Evolutionary conservation across 2,329 filamentous ascomycete genomes (phyloP), one percentile per base, ranked within the genome.

Genomic region (Colletotrichum costaricense): DNA sequence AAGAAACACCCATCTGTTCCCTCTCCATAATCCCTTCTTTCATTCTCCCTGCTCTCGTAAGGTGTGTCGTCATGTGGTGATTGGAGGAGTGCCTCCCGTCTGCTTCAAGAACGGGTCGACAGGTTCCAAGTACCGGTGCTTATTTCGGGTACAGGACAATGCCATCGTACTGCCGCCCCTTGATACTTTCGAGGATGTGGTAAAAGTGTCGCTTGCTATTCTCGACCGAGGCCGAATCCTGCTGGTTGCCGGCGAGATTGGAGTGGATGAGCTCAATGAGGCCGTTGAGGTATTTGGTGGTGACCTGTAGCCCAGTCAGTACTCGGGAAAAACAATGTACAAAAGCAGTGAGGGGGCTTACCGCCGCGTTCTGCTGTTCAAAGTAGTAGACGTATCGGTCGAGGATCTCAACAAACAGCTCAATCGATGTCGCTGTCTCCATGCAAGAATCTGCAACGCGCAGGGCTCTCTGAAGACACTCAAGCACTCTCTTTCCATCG

Each of bases 311-410:
- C 12, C 19, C 7, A 3, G n/a, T 67, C 7, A 67, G 72, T 16
- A 2, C 1, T 35, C 28, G 28, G 28, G 28, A 5, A 30, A 30
- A 8, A 8, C n/a, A 7, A 12, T 22, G 7, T 8, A 30, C 0
- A 30, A 30, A 30, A 30, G 28, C 28, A 8, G 8, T 16, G 5
- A 2, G 1, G 22, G 1, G 2, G 80, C 88, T 80, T 81, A 90
- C 97, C 76, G 95, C 95, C 85, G 99, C 97, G 83, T 99, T 99
- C 81, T 98, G 95, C 83, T 99, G 96, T 83, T 99, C 97, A 85
- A 98, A 99, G 86, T 98, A 99, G 84, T 99, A 99, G 66, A 98
- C 95, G 81, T 99, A 99, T 83, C 97, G 92, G 83, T 99, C 98
- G 69, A 99, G 86, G 75, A 99, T 99, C 85, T 99, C 97, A 70